Conservation (phyloP, 208 protist species). For the Kentomonas sorsogonicus region DNA sequence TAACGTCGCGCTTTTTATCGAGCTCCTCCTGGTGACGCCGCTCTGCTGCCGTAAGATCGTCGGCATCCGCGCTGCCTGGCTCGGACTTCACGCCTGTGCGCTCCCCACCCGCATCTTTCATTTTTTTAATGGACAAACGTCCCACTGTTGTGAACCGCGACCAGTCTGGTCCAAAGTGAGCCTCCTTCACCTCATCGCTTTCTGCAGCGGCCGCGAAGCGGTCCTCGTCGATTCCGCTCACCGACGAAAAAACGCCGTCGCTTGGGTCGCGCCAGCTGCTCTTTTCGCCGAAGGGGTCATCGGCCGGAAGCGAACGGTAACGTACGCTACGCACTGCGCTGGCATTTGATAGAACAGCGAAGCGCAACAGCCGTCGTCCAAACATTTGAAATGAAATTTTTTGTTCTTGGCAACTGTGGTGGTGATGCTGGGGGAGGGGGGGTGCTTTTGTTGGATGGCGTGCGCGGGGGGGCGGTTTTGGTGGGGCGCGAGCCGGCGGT, state of each 20-base stretch:
- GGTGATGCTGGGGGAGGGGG: too few relatives aligned
- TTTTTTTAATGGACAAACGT: conserved; percentile 50
- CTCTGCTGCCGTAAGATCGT: too few relatives aligned
- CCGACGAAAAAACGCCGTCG: conserved; percentile 57
- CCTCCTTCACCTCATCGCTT: conserved; percentile 54
- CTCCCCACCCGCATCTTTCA: conserved; percentile 27
- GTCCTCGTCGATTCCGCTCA: conserved; percentile 59
- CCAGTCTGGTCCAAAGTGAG: conserved; percentile 82
- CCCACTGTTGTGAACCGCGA: conserved; percentile 64
- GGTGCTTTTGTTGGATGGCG: too few relatives aligned
- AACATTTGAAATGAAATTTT: too few relatives aligned
- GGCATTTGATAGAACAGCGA: too few relatives aligned
- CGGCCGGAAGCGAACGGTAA: conserved; percentile 33
- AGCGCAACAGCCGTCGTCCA: too few relatives aligned
- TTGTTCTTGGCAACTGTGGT: too few relatives aligned
- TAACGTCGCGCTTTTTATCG: conserved; percentile 22
- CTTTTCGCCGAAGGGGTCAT: conserved; percentile 77
- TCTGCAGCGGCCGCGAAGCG: conserved; percentile 58
- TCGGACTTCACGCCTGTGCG: background rate
- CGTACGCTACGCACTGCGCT: too few relatives aligned
- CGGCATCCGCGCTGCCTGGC: background rate
- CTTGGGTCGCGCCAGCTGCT: conserved; percentile 58
- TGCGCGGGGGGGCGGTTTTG: too few relatives aligned
- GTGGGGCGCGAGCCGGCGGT: too few relatives aligned
- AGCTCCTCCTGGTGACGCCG: conserved; percentile 47